Evolutionary conservation across 306 rosid genomes (phyloP), one percentile per base, ranked within the genome.

Genomic region (Castanea sativa): DNA sequence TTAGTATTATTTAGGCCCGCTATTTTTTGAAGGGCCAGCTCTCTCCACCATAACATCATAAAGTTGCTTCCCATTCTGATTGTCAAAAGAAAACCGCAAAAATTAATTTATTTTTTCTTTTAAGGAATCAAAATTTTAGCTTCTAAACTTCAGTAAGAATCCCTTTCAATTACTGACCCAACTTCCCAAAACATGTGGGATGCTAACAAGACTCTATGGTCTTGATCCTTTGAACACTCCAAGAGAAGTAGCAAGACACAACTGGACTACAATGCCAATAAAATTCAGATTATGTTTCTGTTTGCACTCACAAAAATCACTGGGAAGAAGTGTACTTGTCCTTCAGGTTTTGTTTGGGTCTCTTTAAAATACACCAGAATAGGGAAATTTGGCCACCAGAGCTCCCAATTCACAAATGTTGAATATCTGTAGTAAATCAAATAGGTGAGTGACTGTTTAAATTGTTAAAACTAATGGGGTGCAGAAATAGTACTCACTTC

Each of bases 331-430:
- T 95, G 99, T 12, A 95, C 83, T 87, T 95, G 99, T 56, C 98
- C 99, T 84, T 91, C 98, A 0, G 98, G 94, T 85, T 95, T 93
- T 56, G 99, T 95, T 85, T 95, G 99, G 7, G 80, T 89, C 80
- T 95, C 99, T 85, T 95, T 95, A 83, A 92, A 95, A 81, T 95
- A 95, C 78, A 95, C 97, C 79, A 95, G 92, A 61, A 92, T 84
- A 16, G 94, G 99, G 59, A 95, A 95, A 87, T 78, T 89, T 80
- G 98, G 99, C 99, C 99, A 95, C 99, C 99, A 95, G 75, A 95
- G 87, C 87, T 95, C 99, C 99, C 99, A 95, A 77, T 95, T 95
- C 81, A 92, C 90, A 83, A 95, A 95, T 58, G 92, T 81, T 35
- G 99, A 92, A 79, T 92, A 92, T 79, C 99, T 95, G 86, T 74